Evolutionary conservation across 495 filamentous ascomycete genomes (phyloP).

Genomic region (Saxophila tyrrhenica): DNA sequence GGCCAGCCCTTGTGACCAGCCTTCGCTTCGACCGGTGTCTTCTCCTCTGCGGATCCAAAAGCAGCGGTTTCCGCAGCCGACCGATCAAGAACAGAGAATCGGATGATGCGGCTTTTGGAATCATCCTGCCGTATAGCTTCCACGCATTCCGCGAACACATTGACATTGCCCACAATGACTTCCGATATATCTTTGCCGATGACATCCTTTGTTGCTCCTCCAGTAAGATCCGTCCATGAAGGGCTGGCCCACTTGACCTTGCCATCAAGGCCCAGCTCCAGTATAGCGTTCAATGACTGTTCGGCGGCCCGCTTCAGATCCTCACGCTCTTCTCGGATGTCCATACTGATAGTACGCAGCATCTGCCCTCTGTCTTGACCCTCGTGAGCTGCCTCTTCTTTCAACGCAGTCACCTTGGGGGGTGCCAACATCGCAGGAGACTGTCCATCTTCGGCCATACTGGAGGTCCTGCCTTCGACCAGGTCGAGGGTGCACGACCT

Average conservation of each 20-base stretch:
- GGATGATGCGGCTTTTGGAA: slow-evolving; percentile 79
- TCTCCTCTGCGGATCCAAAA: slow-evolving; percentile 5
- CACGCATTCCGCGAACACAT: slow-evolving; percentile 67
- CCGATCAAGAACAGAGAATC: slow-evolving; percentile 50
- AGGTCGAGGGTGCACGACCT: not conserved
- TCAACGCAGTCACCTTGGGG: not conserved
- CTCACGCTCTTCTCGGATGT: slow-evolving; percentile 70
- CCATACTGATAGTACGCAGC: slow-evolving; percentile 50
- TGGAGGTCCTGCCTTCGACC: not conserved
- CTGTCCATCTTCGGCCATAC: slow-evolving; percentile 9
- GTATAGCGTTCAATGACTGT: slow-evolving; percentile 87
- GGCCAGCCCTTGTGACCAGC: not conserved
- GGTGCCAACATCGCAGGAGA: slow-evolving; percentile 1
- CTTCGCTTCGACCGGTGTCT: slow-evolving; percentile 14
- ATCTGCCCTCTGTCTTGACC: slow-evolving; percentile 26
- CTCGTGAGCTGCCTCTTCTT: not conserved
- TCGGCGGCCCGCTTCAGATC: slow-evolving; percentile 92
- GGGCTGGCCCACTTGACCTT: slow-evolving; percentile 90
- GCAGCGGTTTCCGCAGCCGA: slow-evolving; percentile 44
- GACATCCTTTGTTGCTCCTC: slow-evolving; percentile 60
- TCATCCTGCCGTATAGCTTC: slow-evolving; percentile 89
- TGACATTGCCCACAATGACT: slow-evolving; percentile 63
- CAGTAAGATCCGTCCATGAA: slow-evolving; percentile 91
- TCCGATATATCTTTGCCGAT: slow-evolving; percentile 69
- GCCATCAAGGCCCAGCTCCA: slow-evolving; percentile 82